These are phyloP conservation scores for Rhizopus arrhizus DNA, from an alignment of 371 early-diverging fungal species.

Conservation along the genomic window DNA sequence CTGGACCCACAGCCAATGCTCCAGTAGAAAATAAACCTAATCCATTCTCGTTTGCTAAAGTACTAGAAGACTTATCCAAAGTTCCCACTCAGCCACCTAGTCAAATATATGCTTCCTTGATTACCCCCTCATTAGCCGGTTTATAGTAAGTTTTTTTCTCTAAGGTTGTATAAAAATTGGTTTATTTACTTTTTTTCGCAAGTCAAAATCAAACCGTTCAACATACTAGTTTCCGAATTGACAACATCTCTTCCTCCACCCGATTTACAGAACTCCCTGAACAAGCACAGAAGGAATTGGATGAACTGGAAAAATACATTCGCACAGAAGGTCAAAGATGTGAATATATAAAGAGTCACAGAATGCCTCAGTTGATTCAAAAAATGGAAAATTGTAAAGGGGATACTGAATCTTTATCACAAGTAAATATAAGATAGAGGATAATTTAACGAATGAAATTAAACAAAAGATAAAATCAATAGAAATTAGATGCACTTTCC, in stretches of 20 bases:
- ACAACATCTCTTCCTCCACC: constrained; percentile 41
- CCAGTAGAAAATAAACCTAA: constrained; percentile 28
- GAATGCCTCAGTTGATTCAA: constrained; percentile 34
- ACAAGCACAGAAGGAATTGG: constrained; percentile 46
- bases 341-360: constrained; percentile 41
- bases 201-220: constrained; percentile 41
- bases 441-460: background rate
- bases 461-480: background rate
- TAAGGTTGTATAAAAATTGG: background rate
- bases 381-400: constrained; percentile 29
- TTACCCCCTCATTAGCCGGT: constrained; percentile 28
- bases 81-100: constrained; percentile 34
- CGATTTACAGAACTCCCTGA: constrained; percentile 49
- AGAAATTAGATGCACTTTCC: constrained; percentile 45
- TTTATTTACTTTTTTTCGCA: constrained; percentile 8
- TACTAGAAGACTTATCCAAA: constrained; percentile 34
- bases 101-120: constrained; percentile 36
- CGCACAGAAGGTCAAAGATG: constrained; percentile 41
- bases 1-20: background rate
- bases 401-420: constrained; percentile 32
- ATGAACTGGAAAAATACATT: constrained; percentile 43
- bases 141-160: constrained; percentile 33
- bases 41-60: constrained; percentile 36
- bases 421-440: constrained; percentile 24
- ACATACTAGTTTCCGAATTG: constrained; percentile 49